phyloP scores from a whole-genome alignment of 768 basidiomycete species.

The Boletellus ananiceps region DNA sequence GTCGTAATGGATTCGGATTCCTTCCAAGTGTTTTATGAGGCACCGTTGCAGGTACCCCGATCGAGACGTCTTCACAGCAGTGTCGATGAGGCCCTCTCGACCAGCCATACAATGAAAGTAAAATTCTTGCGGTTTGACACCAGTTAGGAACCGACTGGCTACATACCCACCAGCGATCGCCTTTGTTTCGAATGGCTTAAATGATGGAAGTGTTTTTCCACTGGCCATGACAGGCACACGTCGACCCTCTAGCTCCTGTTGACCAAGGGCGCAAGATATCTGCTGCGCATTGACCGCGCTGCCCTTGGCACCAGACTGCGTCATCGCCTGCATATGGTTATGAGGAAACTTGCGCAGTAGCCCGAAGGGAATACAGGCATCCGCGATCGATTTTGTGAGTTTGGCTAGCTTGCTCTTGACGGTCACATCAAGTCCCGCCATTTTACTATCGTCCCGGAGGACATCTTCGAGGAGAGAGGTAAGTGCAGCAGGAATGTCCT shows the following conservation, averaged over 20 bases:
- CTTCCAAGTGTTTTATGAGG: slow-evolving; percentile 97
- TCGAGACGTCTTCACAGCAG: slow-evolving; percentile 97
- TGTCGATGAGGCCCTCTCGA: slow-evolving; percentile 97
- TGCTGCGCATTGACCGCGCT: slow-evolving; percentile 96
- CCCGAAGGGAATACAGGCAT: slow-evolving; percentile 79
- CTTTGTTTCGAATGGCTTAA: slow-evolving; percentile 95
- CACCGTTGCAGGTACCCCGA: slow-evolving; percentile 98
- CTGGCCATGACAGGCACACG: slow-evolving; percentile 99
- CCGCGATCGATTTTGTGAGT: slow-evolving; percentile 86
- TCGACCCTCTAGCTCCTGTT: slow-evolving; percentile 96
- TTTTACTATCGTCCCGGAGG: slow-evolving; percentile 90
- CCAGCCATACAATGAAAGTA: slow-evolving; percentile 99
- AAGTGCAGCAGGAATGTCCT: slow-evolving; percentile 55
- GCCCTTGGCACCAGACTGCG: slow-evolving; percentile 95
- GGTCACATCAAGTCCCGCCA: slow-evolving; percentile 93
- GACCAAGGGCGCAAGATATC: slow-evolving; percentile 96
- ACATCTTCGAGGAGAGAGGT: slow-evolving; percentile 81
- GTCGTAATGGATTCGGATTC: slow-evolving; percentile 95
- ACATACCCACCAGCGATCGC: slow-evolving; percentile 98
- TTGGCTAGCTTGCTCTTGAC: slow-evolving; percentile 82
- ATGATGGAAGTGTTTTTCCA: slow-evolving; percentile 96
- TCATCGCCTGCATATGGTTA: slow-evolving; percentile 99
- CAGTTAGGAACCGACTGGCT: slow-evolving; percentile 97
- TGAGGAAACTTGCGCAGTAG: slow-evolving; percentile 92
- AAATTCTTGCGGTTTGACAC: slow-evolving; percentile 97